Evolutionary conservation across 2,329 filamentous ascomycete species (phyloP).

Genomic region (Hymenoscyphus infarciens): DNA sequence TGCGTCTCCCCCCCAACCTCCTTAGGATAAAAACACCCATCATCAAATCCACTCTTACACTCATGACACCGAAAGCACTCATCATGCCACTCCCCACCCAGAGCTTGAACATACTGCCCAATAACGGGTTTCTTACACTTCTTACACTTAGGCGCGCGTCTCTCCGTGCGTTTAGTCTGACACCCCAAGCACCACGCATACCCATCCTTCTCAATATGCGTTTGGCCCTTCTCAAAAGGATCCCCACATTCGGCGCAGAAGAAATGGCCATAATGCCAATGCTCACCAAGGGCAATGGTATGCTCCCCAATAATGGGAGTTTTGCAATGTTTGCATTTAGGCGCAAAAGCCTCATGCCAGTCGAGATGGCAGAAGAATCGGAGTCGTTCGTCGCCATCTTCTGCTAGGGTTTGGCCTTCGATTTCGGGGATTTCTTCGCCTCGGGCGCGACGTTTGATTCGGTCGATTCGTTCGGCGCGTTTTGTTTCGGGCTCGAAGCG

Average conservation of each 20-base stretch:
- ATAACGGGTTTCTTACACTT: constrained; percentile 82
- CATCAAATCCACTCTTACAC: constrained; percentile 58
- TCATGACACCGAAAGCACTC: constrained; percentile 79
- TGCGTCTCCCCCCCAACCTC: constrained; percentile 48
- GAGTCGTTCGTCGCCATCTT: constrained; percentile 69
- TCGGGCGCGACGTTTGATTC: constrained; percentile 62
- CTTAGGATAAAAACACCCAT: constrained; percentile 63
- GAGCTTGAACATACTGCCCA: constrained; percentile 82
- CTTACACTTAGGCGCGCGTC: constrained; percentile 82
- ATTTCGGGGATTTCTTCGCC: constrained; percentile 60
- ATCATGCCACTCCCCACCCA: constrained; percentile 92
- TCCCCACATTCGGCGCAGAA: constrained; percentile 99
- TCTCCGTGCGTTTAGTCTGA: constrained; percentile 86
- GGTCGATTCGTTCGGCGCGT: constrained; percentile 66
- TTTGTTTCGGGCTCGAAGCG: constrained; percentile 81
- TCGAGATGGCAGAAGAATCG: constrained; percentile 98
- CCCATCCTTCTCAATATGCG: constrained; percentile 87
- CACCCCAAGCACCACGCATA: constrained; percentile 96
- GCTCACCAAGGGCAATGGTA: constrained; percentile 86
- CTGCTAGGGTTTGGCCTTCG: constrained; percentile 60
- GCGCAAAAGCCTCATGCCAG: constrained; percentile 92
- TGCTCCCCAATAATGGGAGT: constrained; percentile 96
- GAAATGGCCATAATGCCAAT: constrained; percentile 97
- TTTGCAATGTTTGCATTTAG: constrained; percentile 91
- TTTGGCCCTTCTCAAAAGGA: constrained; percentile 72